Base-by-base conservation (phyloP, 345 rosid species). In the Eucalyptus cladocalyx region DNA sequence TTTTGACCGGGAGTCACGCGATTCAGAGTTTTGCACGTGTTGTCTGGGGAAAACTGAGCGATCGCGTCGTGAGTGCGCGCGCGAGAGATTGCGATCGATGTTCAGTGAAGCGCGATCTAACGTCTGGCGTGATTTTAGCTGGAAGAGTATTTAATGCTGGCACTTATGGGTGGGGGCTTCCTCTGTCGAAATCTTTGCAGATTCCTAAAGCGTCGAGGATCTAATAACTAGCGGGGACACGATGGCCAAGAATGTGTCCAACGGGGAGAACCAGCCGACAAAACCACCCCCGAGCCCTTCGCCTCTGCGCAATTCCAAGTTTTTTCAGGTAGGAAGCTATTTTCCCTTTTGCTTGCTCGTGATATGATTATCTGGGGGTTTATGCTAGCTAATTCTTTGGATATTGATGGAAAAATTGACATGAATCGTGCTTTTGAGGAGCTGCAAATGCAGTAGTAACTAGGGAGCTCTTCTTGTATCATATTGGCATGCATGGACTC, bases 241-340 rank as follows among this genome's bases (percentile, higher is more conserved):
- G 23, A 96, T 94, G 97, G 96, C 97, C 9, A 91, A 90, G 6
- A 90, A 91, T 67, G 89, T 91, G 87, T 89, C 95, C 4, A 92
- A 95, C 53, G 98, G 97, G 30, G 92, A 94, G 67, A 90, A 93
- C 80, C 95, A 92, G 32, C 87, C 95, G 17, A 89, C 95, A 51
- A 97, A 97, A 92, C 91, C 95, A 48, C 99, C 99, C 51, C 99
- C 99, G n/a, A 53, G 88, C 90, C 99, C 99, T 48, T 97, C 99
- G 67, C 99, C 99, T 72, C 90, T 97, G 92, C 93, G 99, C 47
- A 91, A 91, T 90, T 97, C 99, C 90, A 97, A 97, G 90, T 97
- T 97, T 90, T 95, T 92, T 90, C 99, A 97, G 98, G 99, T 95
- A 80, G 50, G 28, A 47, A 2, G 86, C 53, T 32, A 4, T 40